Base-by-base conservation (phyloP, 1,139 yeast species). In the Candida tropicalis region DNA sequence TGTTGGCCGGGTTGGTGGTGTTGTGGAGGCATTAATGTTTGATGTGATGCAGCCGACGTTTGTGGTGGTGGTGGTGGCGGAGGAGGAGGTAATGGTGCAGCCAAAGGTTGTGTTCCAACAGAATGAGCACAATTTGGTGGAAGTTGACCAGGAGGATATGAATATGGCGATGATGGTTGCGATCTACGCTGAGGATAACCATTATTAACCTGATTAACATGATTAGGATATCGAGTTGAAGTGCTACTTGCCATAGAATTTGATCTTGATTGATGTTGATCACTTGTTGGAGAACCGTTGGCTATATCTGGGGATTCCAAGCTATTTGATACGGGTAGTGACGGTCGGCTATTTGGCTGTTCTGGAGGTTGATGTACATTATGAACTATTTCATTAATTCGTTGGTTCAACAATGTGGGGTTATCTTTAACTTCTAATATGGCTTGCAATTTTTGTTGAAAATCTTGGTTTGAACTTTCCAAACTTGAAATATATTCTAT, bases 401-500 rank as follows among this genome's bases (percentile, higher is more conserved):
- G 13, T 23, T 17, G 40, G 16, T n/a, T 15, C 28, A 41, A 27
- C n/a, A 33, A 34, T 23, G 32, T 11, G 11, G 46, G 46, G 31
- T 45, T 29, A 24, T 37, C 27, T 13, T 35, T 35, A 13, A 38
- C 31, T 25, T 26, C 35, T 23, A 45, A 5, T 31, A 45, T 28
- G 3, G 36, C 26, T 7, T 27, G 34, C n/a, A 45, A n/a, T 15
- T 16, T 40, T 4, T 42, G 38, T 20, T 42, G 44, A n/a, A 40
- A 15, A 17, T 38, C 34, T n/a, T 32, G 39, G 26, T 42, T 42
- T 9, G 29, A 22, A 9, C n/a, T 11, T 26, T 47, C 50, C 17
- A 47, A 36, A n/a, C 37, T 29, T 5, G 37, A 38, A n/a, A 43
- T 47, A 24, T 47, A 47, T 25, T 43, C 50, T 29, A 41, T 38